Conservation (phyloP, 2,329 filamentous ascomycete species). For the Capronia coronata region DNA sequence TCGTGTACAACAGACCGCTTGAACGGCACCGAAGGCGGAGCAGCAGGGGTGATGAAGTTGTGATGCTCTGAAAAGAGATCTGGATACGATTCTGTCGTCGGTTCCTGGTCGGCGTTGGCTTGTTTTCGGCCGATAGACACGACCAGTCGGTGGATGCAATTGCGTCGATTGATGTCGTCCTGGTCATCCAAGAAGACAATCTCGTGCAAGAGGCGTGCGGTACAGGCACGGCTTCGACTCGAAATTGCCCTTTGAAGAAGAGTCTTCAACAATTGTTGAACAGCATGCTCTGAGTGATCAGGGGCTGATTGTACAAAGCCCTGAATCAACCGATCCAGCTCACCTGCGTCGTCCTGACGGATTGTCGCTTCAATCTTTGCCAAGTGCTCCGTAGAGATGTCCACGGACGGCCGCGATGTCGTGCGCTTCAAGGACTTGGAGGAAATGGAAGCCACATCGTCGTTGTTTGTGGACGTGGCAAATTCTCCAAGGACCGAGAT, state of each 20-base stretch:
- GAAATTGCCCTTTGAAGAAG: constrained; percentile 50
- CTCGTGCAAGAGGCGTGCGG: constrained; percentile 62
- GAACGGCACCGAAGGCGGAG: constrained; percentile 58
- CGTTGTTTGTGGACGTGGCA: constrained; percentile 55
- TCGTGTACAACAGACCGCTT: constrained; percentile 61
- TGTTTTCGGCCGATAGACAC: constrained; percentile 81
- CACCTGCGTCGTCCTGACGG: constrained; percentile 57
- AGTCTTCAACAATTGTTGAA: constrained; percentile 36
- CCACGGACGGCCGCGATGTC: constrained; percentile 67
- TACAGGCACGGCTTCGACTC: constrained; percentile 66
- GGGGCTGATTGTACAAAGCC: constrained; percentile 11
- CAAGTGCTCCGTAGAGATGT: constrained; percentile 60
- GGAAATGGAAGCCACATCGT: constrained; percentile 37
- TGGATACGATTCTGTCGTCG: constrained; percentile 47
- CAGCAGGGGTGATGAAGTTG: constrained; percentile 73
- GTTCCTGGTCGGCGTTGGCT: constrained; percentile 47
- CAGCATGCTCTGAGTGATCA: constrained; percentile 23
- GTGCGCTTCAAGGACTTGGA: constrained; percentile 67
- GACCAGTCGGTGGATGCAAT: constrained; percentile 85
- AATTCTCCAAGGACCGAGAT: constrained; percentile 73
- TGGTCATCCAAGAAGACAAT: constrained; percentile 71
- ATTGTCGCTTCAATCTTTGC: constrained; percentile 68
- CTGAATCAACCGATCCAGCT: constrained; percentile 31
- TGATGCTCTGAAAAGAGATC: constrained; percentile 51
- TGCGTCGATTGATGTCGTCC: constrained; percentile 89